phyloP scores from a whole-genome alignment of 495 filamentous ascomycete species.

The Lineolata rhizophorae region DNA sequence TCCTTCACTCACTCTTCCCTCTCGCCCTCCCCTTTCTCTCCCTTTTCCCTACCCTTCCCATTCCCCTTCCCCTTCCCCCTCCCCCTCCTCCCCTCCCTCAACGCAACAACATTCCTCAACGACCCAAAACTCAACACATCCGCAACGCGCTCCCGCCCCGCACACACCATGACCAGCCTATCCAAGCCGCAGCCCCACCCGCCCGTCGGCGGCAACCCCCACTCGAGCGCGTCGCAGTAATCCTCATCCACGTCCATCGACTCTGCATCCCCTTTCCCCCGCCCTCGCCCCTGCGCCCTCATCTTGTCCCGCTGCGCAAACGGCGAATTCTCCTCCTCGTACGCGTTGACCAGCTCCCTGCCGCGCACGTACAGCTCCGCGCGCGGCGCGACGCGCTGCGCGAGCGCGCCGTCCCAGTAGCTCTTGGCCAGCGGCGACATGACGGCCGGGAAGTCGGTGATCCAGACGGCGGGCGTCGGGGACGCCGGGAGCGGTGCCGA shows the following conservation, averaged over 20 bases:
- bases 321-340: conserved; percentile 95
- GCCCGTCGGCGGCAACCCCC: conserved; percentile 77
- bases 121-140: conserved; percentile 79
- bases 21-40: no score
- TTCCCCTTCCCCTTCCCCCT: no score
- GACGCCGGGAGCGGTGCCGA: conserved; percentile 31
- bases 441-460: conserved; percentile 76
- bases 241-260: conserved; percentile 42
- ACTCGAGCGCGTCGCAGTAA: conserved; percentile 56
- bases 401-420: conserved; percentile 35
- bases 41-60: no score
- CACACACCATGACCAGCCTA: conserved; percentile 71
- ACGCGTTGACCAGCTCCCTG: conserved; percentile 74
- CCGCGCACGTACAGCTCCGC: conserved; percentile 73
- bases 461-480: conserved; percentile 85
- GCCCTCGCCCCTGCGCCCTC: conserved; percentile 32
- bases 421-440: conserved; percentile 86
- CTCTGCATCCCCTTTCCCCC: conserved; percentile 8
- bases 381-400: conserved; percentile 54
- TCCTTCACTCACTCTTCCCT: no score
- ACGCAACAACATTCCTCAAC: conserved; percentile 40
- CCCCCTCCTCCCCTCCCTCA: conserved; percentile 5
- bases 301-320: conserved; percentile 76
- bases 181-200: conserved; percentile 94
- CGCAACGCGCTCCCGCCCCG: conserved; percentile 48